Conservation (phyloP, 495 filamentous ascomycete species). For the Penicillium argentinense region DNA sequence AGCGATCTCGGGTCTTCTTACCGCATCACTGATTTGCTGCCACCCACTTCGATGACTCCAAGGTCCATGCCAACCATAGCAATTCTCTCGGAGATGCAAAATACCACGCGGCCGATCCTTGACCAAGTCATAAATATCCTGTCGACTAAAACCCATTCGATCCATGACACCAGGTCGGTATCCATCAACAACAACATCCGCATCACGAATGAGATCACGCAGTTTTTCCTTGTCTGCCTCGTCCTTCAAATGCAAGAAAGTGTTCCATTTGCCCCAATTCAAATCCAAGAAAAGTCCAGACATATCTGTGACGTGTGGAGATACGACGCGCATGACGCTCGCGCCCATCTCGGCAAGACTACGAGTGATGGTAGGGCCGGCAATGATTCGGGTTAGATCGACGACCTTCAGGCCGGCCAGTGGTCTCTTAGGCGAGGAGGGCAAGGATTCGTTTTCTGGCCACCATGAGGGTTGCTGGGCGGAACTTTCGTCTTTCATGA, state of each 20-base stretch:
- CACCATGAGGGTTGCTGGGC: constrained; percentile 44
- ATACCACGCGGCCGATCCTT: constrained; percentile 45
- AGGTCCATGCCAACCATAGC: constrained; percentile 57
- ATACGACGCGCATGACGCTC: constrained; percentile 57
- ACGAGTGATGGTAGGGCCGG: constrained; percentile 53
- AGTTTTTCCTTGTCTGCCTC: constrained; percentile 42
- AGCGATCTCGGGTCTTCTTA: not conserved
- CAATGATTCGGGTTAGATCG: constrained; percentile 54
- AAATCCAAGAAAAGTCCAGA: constrained; percentile 47
- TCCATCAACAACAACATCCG: constrained; percentile 59
- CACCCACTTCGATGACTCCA: constrained; percentile 52
- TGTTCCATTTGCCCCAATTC: constrained; percentile 57
- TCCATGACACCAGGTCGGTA: constrained; percentile 55
- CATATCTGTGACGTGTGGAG: constrained; percentile 50
- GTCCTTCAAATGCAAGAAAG: constrained; percentile 46
- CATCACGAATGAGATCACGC: constrained; percentile 43
- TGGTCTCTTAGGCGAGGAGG: constrained; percentile 2
- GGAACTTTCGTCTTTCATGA: constrained; percentile 29
- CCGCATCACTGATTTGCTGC: constrained; percentile 57
- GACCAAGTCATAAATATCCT: constrained; percentile 41
- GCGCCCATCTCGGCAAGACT: constrained; percentile 58
- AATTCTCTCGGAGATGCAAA: constrained; percentile 55
- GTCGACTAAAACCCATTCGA: constrained; percentile 47
- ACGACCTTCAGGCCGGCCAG: constrained; percentile 37
- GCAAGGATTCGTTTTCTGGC: constrained; percentile 22